Conservation (phyloP, 129 eudicot species). For the Ambrosia trifida region DNA sequence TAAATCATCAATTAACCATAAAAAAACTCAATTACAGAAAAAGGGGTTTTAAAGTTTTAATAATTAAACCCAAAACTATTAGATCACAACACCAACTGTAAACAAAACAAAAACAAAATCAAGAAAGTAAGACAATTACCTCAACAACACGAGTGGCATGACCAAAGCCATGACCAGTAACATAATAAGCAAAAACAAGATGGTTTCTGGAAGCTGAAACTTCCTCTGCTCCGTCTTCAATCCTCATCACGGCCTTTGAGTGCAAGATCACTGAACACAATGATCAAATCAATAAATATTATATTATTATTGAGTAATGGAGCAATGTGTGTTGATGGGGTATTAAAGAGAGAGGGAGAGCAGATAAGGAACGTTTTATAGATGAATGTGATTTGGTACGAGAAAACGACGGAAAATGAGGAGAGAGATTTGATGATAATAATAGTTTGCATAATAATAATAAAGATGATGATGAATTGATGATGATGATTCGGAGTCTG, state of each 20-base stretch:
- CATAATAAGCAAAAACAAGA: conserved; percentile 78
- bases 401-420: conserved; percentile 28
- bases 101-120: not conserved
- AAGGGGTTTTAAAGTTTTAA: not conserved
- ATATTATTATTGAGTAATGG: not conserved
- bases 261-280: not conserved
- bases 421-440: not conserved
- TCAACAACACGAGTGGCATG: conserved; percentile 92
- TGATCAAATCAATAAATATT: conserved; percentile 2
- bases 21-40: not conserved
- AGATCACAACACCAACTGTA: not conserved
- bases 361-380: conserved; percentile 2
- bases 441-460: not conserved
- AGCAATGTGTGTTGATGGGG: conserved; percentile 30
- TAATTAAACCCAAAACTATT: not conserved
- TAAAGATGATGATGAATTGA: too few species aligned
- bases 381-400: conserved; percentile 32
- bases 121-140: conserved; percentile 34
- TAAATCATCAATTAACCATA: conserved; percentile 5
- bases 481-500: conserved; percentile 11
- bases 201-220: conserved; percentile 41
- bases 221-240: conserved; percentile 36
- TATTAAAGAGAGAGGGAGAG: conserved; percentile 21
- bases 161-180: conserved; percentile 89
- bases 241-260: conserved; percentile 30